Conservation (phyloP, 169 alveolate species). For the Plasmodium knowlesi region DNA sequence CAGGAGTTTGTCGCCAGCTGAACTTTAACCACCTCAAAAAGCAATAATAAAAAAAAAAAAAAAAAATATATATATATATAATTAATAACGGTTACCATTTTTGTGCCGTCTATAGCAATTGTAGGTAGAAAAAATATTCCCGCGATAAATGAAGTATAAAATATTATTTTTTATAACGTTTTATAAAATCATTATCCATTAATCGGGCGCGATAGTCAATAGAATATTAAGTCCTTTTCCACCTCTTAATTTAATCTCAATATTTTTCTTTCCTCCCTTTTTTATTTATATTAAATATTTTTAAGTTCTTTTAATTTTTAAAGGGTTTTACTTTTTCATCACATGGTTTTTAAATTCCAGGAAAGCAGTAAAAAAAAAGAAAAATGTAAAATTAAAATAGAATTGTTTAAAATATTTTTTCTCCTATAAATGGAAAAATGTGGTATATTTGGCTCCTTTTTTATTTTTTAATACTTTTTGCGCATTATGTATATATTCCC, state of each 20-base stretch:
- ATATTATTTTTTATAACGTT: too few relatives aligned
- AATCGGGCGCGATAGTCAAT: too few relatives aligned
- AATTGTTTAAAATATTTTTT: too few relatives aligned
- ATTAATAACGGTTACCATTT: not conserved
- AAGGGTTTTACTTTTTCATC: too few relatives aligned
- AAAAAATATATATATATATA: not conserved
- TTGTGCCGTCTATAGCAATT: not conserved
- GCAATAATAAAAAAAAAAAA: not conserved
- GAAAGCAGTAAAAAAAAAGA: not conserved
- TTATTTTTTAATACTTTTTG: not conserved
- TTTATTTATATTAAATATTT: too few relatives aligned
- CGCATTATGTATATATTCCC: not conserved
- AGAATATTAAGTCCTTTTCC: too few relatives aligned
- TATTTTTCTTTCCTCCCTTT: not conserved
- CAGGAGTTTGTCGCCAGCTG: conserved; percentile 74
- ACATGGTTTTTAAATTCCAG: not conserved
- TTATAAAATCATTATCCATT: too few relatives aligned
- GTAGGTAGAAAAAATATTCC: not conserved
- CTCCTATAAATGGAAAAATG: not conserved
- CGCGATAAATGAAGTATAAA: too few relatives aligned
- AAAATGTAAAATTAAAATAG: too few relatives aligned
- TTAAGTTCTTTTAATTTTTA: too few relatives aligned
- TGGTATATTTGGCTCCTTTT: too few relatives aligned
- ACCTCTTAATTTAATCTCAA: too few relatives aligned
- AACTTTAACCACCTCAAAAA: conserved; percentile 29